phyloP scores from a whole-genome alignment of 345 rosid species.

The Boechera divaricarpa region DNA sequence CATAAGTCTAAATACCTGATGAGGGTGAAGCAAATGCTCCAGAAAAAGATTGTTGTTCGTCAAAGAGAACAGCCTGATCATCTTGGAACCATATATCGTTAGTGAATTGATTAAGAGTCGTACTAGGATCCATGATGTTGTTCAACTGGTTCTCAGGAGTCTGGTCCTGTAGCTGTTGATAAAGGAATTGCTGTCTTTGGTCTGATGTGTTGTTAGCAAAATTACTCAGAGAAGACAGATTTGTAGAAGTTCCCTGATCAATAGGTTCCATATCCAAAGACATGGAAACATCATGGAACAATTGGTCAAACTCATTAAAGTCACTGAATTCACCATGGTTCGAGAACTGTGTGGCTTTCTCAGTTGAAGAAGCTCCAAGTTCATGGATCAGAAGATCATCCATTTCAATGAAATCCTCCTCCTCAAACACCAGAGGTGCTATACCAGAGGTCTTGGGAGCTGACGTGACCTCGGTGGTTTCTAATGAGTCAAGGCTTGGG shows the following conservation, averaged over 20 bases:
- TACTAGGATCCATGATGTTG: slow-evolving; percentile 39
- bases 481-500: slow-evolving; percentile 30
- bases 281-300: slow-evolving; percentile 41
- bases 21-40: slow-evolving; percentile 33
- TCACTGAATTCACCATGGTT: slow-evolving; percentile 32
- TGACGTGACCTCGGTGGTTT: slow-evolving; percentile 35
- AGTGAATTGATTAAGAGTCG: slow-evolving; percentile 24
- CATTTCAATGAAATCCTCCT: slow-evolving; percentile 81
- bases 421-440: slow-evolving; percentile 31
- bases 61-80: slow-evolving; percentile 35
- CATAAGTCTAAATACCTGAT: slow-evolving; percentile 41
- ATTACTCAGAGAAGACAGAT: slow-evolving; percentile 14
- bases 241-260: slow-evolving; percentile 25
- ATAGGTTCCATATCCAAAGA: slow-evolving; percentile 39
- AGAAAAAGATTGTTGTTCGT: slow-evolving; percentile 25
- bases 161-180: slow-evolving; percentile 33
- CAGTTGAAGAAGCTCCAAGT: slow-evolving; percentile 36
- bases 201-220: slow-evolving; percentile 23
- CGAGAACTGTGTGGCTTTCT: slow-evolving; percentile 19
- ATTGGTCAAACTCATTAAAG: slow-evolving; percentile 39
- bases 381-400: slow-evolving; percentile 68
- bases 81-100: slow-evolving; percentile 38
- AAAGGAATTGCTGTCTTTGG: slow-evolving; percentile 4
- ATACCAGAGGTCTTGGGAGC: slow-evolving; percentile 25
- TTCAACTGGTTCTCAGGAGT: slow-evolving; percentile 26